Conservation (phyloP, 2,329 filamentous ascomycete species). For the Fusarium pseudonygamai region DNA sequence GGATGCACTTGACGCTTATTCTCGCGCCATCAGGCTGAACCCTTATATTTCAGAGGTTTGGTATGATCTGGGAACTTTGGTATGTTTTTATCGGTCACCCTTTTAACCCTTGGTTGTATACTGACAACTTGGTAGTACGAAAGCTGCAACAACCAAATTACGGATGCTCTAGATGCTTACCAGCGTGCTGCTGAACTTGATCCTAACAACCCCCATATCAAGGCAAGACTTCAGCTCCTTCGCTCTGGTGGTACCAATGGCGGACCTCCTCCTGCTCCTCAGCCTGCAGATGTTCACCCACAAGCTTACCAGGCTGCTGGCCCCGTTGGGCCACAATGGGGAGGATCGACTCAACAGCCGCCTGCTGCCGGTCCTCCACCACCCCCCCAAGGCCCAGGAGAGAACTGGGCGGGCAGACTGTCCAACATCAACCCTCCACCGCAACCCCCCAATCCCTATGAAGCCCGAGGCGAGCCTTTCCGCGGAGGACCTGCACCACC, state of each 20-base stretch:
- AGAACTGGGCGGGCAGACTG: slow-evolving; percentile 70
- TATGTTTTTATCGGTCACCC: slow-evolving; percentile 58
- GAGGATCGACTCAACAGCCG: slow-evolving; percentile 72
- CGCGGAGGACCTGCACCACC: slow-evolving; percentile 74
- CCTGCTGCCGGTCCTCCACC: slow-evolving; percentile 66
- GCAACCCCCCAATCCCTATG: slow-evolving; percentile 83
- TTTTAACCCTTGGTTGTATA: background rate
- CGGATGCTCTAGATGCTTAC: slow-evolving; percentile 94
- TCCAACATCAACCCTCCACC: slow-evolving; percentile 82
- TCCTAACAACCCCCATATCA: slow-evolving; percentile 93
- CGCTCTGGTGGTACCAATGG: slow-evolving; percentile 82
- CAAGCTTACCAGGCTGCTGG: slow-evolving; percentile 89
- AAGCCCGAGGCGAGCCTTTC: slow-evolving; percentile 74
- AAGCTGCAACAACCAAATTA: slow-evolving; percentile 98
- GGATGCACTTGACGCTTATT: slow-evolving; percentile 97
- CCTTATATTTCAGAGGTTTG: slow-evolving; percentile 99
- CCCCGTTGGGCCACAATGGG: slow-evolving; percentile 90
- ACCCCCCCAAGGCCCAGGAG: slow-evolving; percentile 66
- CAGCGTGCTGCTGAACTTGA: slow-evolving; percentile 94
- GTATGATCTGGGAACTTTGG: slow-evolving; percentile 96
- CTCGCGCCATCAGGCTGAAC: slow-evolving; percentile 93
- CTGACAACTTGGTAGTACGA: slow-evolving; percentile 75
- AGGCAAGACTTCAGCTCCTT: slow-evolving; percentile 88
- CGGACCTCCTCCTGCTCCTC: slow-evolving; percentile 78
- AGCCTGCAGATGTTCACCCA: slow-evolving; percentile 95